These are phyloP conservation scores for Tulasnella sp. DNA, from an alignment of 768 basidiomycete species.

Conservation along the genomic window DNA sequence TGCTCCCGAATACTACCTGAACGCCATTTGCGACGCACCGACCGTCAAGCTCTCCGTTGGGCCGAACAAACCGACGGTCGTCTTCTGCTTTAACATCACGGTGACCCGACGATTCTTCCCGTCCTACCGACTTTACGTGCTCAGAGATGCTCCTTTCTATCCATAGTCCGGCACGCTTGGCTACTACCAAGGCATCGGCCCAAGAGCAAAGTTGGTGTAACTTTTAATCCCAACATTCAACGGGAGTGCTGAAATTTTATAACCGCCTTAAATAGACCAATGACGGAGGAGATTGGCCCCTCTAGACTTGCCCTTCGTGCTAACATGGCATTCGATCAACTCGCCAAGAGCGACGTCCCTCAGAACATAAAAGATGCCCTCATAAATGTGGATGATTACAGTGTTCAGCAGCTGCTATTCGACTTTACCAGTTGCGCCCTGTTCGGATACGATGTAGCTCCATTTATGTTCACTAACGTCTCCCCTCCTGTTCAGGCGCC, in stretches of 20 bases:
- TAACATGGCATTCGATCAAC: neutral
- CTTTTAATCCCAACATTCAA: no score
- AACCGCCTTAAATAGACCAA: no score
- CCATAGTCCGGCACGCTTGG: no score
- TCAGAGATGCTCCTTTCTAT: no score
- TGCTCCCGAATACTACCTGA: neutral
- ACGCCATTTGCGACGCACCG: neutral
- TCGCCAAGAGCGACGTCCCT: neutral
- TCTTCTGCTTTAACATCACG: neutral
- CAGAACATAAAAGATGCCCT: neutral
- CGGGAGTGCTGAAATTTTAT: no score
- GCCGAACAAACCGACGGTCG: neutral
- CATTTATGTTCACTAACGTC: neutral
- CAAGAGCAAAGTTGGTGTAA: no score
- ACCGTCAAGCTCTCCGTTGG: neutral
- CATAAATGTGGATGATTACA: neutral
- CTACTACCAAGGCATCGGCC: no score
- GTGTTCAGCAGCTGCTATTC: neutral
- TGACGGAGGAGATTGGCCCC: neutral
- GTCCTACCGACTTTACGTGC: neutral
- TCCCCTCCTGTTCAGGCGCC: neutral
- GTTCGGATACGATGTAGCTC: neutral
- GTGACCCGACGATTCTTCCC: neutral
- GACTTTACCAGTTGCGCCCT: slow-evolving; percentile 1
- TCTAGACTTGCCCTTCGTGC: neutral